phyloP scores from a whole-genome alignment of 2,329 filamentous ascomycete genomes.

The Aureobasidium namibiae region DNA sequence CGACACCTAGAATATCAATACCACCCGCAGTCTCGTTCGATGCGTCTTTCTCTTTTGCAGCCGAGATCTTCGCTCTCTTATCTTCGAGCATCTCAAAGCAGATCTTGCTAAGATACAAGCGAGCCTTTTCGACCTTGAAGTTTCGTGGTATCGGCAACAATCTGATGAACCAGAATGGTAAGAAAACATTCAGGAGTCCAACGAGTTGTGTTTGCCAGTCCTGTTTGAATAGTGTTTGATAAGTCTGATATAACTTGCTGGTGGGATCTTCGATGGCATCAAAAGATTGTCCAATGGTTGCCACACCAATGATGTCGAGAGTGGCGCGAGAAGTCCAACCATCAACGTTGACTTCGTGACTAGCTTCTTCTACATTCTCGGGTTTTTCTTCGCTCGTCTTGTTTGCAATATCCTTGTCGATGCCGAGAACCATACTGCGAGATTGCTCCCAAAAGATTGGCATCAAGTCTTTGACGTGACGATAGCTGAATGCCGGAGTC shows the following conservation, averaged over 20 bases:
- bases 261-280: conserved; percentile 41
- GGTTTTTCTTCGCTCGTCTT: conserved; percentile 11
- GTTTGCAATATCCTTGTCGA: conserved; percentile 21
- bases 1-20: conserved; percentile 38
- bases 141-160: not conserved
- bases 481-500: conserved; percentile 75
- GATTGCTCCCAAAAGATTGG: conserved; percentile 77
- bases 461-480: conserved; percentile 78
- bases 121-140: conserved; percentile 5
- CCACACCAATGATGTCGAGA: conserved; percentile 51
- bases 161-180: not conserved
- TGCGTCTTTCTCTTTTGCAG: conserved; percentile 28
- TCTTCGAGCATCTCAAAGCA: conserved; percentile 41
- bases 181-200: not conserved
- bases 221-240: conserved; percentile 42
- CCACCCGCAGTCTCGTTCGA: conserved; percentile 18
- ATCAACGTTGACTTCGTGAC: conserved; percentile 31
- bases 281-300: conserved; percentile 51
- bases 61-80: conserved; percentile 30
- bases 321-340: conserved; percentile 44
- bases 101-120: conserved; percentile 29
- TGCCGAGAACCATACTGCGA: conserved; percentile 29
- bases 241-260: conserved; percentile 45
- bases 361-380: conserved; percentile 24
- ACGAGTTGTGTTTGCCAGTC: conserved; percentile 1